Conservation (phyloP, 805 yeast genomes). For the Torulaspora franciscae region DNA sequence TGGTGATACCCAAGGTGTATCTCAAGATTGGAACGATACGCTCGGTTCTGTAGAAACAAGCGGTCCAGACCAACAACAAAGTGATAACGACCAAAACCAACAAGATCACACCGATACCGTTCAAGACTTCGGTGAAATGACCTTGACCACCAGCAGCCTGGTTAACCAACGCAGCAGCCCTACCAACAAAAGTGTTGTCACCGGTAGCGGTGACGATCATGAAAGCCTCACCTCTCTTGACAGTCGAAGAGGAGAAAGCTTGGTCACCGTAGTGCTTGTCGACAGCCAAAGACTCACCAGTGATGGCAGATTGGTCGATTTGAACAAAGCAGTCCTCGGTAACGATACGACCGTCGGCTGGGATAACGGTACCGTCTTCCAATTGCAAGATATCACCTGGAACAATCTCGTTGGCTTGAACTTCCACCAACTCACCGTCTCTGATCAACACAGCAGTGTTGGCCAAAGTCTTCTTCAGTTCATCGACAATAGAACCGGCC, state of each 20-base stretch:
- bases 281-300: conserved; percentile 96
- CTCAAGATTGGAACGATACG: conserved; percentile 82
- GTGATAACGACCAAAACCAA: conserved; percentile 85
- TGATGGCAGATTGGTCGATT: conserved; percentile 93
- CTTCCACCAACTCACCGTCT: conserved; percentile 70
- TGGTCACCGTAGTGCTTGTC: conserved; percentile 87
- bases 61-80: conserved; percentile 83
- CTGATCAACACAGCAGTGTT: conserved; percentile 82
- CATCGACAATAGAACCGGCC: conserved; percentile 97
- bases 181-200: conserved; percentile 92
- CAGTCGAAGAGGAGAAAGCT: conserved; percentile 87
- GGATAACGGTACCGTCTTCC: conserved; percentile 90
- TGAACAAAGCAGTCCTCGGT: conserved; percentile 82
- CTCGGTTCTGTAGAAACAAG: conserved; percentile 90
- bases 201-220: conserved; percentile 94
- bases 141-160: conserved; percentile 89
- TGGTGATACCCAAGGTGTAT: conserved; percentile 91
- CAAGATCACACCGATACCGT: conserved; percentile 93
- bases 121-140: conserved; percentile 95
- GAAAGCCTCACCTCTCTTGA: conserved; percentile 92
- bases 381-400: conserved; percentile 92
- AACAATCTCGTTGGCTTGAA: conserved; percentile 79
- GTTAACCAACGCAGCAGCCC: conserved; percentile 95
- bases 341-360: conserved; percentile 88
- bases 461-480: conserved; percentile 91